Base-by-base conservation (phyloP, 139 green algal genomes). In the Volvox reticuliferus region DNA sequence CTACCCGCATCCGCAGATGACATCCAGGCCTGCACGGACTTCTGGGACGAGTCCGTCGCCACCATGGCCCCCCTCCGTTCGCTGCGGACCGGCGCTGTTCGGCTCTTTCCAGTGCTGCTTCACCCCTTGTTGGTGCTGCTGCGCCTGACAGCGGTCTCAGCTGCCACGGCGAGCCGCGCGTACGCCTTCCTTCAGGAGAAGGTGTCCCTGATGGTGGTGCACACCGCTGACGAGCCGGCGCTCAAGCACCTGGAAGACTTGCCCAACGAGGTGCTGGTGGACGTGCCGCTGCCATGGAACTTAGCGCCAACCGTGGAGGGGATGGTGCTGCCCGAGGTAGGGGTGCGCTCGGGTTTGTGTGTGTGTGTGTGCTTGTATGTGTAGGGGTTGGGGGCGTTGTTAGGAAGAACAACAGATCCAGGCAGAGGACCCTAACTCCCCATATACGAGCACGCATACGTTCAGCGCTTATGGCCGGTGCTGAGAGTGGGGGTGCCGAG, bases 41-140 rank as follows among this genome's bases (percentile, higher is more conserved):
- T 94, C 26, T 95, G 92, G 92, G 93, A 95, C 73, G 92, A 93
- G 20, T 55, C 50, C 18, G 22, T 67, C 17, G 12, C 90, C 68
- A 26, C 82, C 76, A 88, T 73, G 1, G 79, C 69, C 17, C 95
- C 96, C 12, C 90, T 97, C 36, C 91, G 91, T 5, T 82, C 92
- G 32, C 91, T 97, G 0, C 82, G 96, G 20, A 79, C 92, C 35
- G 86, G 94, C 18, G 65, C 94, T 19, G 88, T 85, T n/a, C 76
- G 33, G 16, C 88, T 97, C 33, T 97, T 95, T 82, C 95, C 95
- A 18, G 95, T 95, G 13, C 76, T 94, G 32, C 92, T 91, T 0
- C 36, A 79, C 19, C 94, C 88, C 20, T 87, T 96, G 35, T 81
- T 97, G 91, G 87, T 89, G 86, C 88, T 97, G 91, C 87, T 96